Evolutionary conservation across 169 alveolate species (phyloP).

Genomic region (Ichthyophthirius multifiliis): DNA sequence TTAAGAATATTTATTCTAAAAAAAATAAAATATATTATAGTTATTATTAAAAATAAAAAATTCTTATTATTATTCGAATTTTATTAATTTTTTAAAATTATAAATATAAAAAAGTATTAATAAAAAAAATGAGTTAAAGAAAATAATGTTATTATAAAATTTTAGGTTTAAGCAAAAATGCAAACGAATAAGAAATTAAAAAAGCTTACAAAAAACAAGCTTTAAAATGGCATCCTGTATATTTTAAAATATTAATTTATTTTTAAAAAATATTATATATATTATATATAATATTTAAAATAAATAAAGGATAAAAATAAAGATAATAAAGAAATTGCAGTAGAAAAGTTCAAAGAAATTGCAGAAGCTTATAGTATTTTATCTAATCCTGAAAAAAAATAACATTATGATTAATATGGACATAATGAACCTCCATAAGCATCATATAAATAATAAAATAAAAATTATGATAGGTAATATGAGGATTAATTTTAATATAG

Average conservation of each 20-base stretch:
- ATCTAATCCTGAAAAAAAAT: slow-evolving; percentile 48
- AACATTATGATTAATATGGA: slow-evolving; percentile 51
- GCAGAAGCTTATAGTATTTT: slow-evolving; percentile 73
- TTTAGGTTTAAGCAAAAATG: slow-evolving; percentile 59
- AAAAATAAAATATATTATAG: too few relatives aligned
- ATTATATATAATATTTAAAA: too few relatives aligned
- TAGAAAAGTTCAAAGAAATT: slow-evolving; percentile 61
- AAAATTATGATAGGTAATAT: not conserved
- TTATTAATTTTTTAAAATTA: too few relatives aligned
- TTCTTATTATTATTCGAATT: too few relatives aligned
- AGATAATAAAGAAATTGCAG: slow-evolving; percentile 57
- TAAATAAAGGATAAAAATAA: slow-evolving; percentile 75
- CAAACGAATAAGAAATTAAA: slow-evolving; percentile 83
- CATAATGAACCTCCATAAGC: slow-evolving; percentile 28
- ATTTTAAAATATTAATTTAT: too few relatives aligned
- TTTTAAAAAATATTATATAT: too few relatives aligned
- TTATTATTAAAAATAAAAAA: too few relatives aligned
- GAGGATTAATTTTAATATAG: slow-evolving; percentile 1
- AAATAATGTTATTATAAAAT: slow-evolving; percentile 76
- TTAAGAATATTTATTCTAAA: too few relatives aligned
- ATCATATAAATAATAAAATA: not conserved
- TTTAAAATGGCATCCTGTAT: slow-evolving; percentile 87
- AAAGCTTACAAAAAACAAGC: slow-evolving; percentile 89
- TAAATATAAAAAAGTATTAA: too few relatives aligned
- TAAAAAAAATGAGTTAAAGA: too few relatives aligned